Percentiles rank a stretch among this genome's conserved stretches.
Evolutionary conservation across 768 basidiomycete genomes (phyloP).

Genomic region (Boletus rubescentipes): DNA sequence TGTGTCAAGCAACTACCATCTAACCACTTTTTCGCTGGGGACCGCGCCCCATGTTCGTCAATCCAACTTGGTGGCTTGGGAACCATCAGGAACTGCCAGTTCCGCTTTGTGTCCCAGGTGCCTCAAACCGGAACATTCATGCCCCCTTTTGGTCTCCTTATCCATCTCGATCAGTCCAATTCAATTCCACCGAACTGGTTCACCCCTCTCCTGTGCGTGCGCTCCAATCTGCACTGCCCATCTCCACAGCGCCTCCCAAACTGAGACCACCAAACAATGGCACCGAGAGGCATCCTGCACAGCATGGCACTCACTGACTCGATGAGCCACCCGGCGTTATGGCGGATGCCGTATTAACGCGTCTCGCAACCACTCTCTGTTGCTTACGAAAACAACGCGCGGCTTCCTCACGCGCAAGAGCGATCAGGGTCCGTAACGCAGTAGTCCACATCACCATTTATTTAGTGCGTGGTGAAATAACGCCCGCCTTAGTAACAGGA

Average conservation of each 20-base stretch:
- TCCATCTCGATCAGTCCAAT: slow-evolving; percentile 26
- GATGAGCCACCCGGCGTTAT: slow-evolving; percentile 16
- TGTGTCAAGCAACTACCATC: neutral
- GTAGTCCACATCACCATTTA: slow-evolving; percentile 2
- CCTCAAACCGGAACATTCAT: slow-evolving; percentile 17
- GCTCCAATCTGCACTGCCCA: slow-evolving; percentile 16
- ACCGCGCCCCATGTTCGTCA: slow-evolving; percentile 1
- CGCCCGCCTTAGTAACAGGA: slow-evolving; percentile 1
- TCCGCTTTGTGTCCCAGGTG: slow-evolving; percentile 29
- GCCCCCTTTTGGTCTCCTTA: slow-evolving; percentile 15
- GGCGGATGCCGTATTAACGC: slow-evolving; percentile 19
- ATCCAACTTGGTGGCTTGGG: slow-evolving; percentile 20
- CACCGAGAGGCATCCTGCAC: neutral
- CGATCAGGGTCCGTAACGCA: slow-evolving; percentile 16
- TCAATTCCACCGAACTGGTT: slow-evolving; percentile 15
- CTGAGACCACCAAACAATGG: neutral
- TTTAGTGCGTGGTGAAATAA: slow-evolving; percentile 3
- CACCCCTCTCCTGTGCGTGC: slow-evolving; percentile 7
- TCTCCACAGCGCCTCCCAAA: slow-evolving; percentile 13
- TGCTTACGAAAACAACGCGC: slow-evolving; percentile 13
- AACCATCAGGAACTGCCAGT: slow-evolving; percentile 29
- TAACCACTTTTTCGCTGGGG: neutral
- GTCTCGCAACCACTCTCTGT: neutral
- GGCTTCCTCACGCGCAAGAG: slow-evolving; percentile 9
- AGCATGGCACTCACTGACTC: neutral